A percentile compares a stretch with the other conserved stretches of the same genome.
phyloP scores from a whole-genome alignment of 257 asterid species.

The Salvia miltiorrhiza region DNA sequence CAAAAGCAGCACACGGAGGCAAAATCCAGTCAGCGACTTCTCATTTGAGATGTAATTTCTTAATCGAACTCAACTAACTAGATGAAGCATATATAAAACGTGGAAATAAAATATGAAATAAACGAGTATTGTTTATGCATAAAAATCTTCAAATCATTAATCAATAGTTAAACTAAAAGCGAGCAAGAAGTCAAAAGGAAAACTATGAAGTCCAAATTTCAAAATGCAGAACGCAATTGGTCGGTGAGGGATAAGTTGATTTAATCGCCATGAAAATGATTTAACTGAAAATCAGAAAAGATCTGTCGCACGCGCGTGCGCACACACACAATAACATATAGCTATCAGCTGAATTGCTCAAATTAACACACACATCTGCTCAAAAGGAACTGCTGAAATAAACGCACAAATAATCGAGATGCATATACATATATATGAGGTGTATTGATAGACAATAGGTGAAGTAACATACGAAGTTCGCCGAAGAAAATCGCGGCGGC shows the following conservation, averaged over 20 bases:
- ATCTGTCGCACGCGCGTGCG: no score
- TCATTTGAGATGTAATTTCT: neutral
- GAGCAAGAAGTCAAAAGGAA: neutral
- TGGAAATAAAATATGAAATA: neutral
- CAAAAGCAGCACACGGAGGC: neutral
- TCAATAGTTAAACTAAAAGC: neutral
- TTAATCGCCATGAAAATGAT: neutral
- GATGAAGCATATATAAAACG: neutral
- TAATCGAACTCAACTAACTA: neutral
- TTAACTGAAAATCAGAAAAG: neutral
- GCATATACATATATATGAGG: neutral
- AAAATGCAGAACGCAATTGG: neutral
- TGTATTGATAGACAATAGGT: slow-evolving; percentile 1
- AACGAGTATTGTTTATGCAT: neutral
- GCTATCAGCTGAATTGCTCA: no score
- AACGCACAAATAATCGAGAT: neutral
- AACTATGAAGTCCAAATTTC: neutral
- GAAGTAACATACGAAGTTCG: slow-evolving; percentile 7
- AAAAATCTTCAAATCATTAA: neutral
- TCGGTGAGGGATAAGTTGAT: neutral
- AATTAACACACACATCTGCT: neutral
- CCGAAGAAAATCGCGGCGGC: slow-evolving; percentile 1
- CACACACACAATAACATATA: no score
- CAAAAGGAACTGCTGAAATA: neutral
- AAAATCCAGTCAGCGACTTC: neutral